Conservation (phyloP, 805 yeast species). For the Cyberlindnera saturnus region DNA sequence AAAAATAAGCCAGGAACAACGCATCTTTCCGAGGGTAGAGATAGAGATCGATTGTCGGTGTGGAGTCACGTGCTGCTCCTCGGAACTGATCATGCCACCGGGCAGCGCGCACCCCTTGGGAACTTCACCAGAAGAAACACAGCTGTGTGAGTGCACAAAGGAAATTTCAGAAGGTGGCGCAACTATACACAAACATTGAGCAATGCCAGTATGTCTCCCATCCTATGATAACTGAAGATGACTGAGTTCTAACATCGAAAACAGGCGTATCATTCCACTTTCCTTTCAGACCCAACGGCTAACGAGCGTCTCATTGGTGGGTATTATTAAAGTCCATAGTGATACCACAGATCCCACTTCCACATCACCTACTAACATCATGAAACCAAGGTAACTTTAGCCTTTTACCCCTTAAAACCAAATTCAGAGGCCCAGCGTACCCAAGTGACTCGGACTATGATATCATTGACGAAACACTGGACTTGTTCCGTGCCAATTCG, state of each 20-base stretch:
- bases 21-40: no score
- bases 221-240: neutral
- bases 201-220: no score
- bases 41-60: no score
- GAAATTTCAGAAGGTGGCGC: neutral
- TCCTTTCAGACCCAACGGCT: conserved; percentile 53
- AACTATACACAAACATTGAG: neutral
- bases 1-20: no score
- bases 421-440: conserved; percentile 86
- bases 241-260: neutral
- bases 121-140: no score
- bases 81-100: no score
- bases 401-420: conserved; percentile 78
- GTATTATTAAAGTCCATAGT: conserved; percentile 1
- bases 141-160: neutral
- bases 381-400: conserved; percentile 57
- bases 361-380: neutral
- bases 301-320: conserved; percentile 57
- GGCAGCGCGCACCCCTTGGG: no score
- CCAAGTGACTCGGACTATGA: conserved; percentile 76
- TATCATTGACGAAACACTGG: conserved; percentile 85
- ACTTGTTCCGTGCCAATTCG: conserved; percentile 90
- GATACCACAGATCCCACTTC: no score
- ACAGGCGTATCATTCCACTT: conserved; percentile 75
- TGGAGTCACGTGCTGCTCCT: no score